Evolutionary conservation across 1,284 basidiomycete species (phyloP).

Genomic region (Irpex lacteus): DNA sequence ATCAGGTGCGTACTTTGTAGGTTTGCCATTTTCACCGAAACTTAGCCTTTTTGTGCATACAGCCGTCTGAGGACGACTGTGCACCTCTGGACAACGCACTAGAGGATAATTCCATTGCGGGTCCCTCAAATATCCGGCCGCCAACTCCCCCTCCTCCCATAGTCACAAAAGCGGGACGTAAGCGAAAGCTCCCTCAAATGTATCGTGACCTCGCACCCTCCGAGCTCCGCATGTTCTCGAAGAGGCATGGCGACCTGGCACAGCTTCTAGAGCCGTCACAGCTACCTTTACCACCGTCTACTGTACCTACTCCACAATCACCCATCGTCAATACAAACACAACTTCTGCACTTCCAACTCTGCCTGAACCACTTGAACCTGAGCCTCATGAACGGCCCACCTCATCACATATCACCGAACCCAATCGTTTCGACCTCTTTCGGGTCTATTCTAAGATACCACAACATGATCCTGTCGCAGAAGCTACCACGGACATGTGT

Average conservation of each 20-base stretch:
- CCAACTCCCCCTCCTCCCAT: neutral
- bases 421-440: neutral
- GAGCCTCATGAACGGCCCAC: neutral
- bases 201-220: neutral
- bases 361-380: neutral
- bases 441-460: neutral
- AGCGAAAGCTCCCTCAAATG: neutral
- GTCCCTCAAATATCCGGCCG: neutral
- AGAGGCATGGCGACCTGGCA: neutral
- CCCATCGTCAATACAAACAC: neutral
- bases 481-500: neutral
- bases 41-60: too few species aligned
- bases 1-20: neutral
- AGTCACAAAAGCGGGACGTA: neutral
- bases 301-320: neutral
- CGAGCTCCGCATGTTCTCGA: neutral
- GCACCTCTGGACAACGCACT: neutral
- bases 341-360: neutral
- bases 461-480: neutral
- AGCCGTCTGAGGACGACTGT: neutral
- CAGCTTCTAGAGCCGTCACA: neutral
- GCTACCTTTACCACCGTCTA: neutral
- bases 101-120: neutral
- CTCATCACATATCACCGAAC: neutral
- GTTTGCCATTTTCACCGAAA: neutral